Evolutionary conservation across 2,329 filamentous ascomycete genomes (phyloP).

Genomic region (Helotiales sp.): DNA sequence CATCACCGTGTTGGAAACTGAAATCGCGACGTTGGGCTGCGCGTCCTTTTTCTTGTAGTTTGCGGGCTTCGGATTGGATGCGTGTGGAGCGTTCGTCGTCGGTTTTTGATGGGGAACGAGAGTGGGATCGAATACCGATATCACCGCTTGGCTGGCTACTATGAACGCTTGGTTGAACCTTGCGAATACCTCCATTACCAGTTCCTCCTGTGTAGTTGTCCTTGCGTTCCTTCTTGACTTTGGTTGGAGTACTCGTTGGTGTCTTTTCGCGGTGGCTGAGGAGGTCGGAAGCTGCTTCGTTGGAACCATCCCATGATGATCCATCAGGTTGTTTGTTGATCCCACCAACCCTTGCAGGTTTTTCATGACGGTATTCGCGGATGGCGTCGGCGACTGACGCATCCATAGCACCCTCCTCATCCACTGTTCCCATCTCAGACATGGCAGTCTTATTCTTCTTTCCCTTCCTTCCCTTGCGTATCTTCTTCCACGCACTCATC

Average conservation of each 20-base stretch:
- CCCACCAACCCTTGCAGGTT: constrained; percentile 81
- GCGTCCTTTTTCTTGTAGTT: constrained; percentile 55
- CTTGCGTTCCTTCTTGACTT: constrained; percentile 26
- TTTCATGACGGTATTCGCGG: constrained; percentile 82
- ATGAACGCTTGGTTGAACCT: constrained; percentile 30
- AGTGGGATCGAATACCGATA: neutral
- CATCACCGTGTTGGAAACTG: constrained; percentile 34
- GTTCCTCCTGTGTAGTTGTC: constrained; percentile 26
- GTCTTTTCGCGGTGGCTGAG: constrained; percentile 58
- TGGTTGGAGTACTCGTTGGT: constrained; percentile 53
- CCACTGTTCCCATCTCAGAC: constrained; percentile 29
- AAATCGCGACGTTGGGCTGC: constrained; percentile 36
- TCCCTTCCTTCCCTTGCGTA: constrained; percentile 27
- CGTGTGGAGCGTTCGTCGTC: too few relatives aligned
- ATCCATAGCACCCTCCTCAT: constrained; percentile 47
- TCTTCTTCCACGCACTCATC: constrained; percentile 34
- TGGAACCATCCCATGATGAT: constrained; percentile 77
- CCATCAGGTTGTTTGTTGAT: constrained; percentile 82
- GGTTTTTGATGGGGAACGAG: neutral
- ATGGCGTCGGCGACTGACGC: constrained; percentile 67
- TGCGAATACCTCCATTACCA: constrained; percentile 29
- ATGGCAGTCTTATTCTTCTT: constrained; percentile 29
- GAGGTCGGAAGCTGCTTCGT: constrained; percentile 54
- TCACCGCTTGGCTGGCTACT: constrained; percentile 6
- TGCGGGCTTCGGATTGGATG: constrained; percentile 57